phyloP scores from a whole-genome alignment of 106 monocot genomes.

The Platanthera zijinensis region DNA sequence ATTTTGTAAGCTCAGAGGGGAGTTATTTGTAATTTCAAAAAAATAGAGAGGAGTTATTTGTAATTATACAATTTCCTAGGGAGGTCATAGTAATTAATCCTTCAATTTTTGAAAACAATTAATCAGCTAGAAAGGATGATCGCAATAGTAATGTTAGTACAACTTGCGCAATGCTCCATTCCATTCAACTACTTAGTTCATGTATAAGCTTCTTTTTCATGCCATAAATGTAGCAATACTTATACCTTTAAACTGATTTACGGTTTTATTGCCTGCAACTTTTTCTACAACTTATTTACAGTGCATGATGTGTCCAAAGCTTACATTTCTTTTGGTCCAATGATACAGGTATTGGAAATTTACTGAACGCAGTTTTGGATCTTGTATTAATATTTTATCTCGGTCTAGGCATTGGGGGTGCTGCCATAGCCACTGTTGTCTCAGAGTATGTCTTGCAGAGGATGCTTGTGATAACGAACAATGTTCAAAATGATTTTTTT shows the following conservation, averaged over 20 bases:
- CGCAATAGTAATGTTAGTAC: not conserved
- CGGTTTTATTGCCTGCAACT: not conserved
- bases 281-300: not conserved
- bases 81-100: too few relatives aligned
- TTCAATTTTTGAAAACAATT: too few relatives aligned
- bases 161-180: not conserved
- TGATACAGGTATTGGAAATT: constrained; percentile 67
- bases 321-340: not conserved
- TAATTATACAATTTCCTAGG: too few relatives aligned
- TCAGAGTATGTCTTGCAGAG: constrained; percentile 66
- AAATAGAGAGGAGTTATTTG: too few relatives aligned
- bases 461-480: not conserved
- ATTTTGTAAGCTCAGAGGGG: too few relatives aligned
- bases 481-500: constrained; percentile 15
- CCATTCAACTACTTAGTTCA: not conserved
- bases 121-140: not conserved
- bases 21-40: too few relatives aligned
- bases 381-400: constrained; percentile 76
- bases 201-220: not conserved
- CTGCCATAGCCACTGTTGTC: constrained; percentile 77
- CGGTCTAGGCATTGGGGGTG: constrained; percentile 73
- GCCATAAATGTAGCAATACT: not conserved
- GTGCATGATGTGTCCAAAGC: not conserved
- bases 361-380: constrained; percentile 72
- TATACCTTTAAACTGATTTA: not conserved